Conservation (phyloP, 768 basidiomycete genomes). For the Fomitopsis pulvina region DNA sequence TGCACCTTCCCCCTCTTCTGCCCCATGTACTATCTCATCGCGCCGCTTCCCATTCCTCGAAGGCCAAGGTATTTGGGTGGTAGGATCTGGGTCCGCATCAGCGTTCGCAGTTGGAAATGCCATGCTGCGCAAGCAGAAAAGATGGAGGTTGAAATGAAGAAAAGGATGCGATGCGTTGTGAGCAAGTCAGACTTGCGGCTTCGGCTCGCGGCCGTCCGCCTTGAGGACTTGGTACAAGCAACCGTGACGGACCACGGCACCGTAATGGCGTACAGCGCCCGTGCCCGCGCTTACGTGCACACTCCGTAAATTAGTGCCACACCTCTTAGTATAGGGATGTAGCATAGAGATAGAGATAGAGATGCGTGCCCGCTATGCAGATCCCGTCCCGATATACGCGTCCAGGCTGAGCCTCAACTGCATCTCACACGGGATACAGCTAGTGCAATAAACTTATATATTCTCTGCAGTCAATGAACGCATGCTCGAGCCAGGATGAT, state of each 20-base stretch:
- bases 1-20: not conserved
- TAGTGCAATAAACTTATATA: no score
- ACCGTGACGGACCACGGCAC: not conserved
- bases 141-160: conserved; percentile 9
- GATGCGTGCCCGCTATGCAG: no score
- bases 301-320: no score
- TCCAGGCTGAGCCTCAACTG: no score
- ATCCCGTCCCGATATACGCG: no score
- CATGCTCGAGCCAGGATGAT: not conserved
- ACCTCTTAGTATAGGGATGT: no score
- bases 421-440: no score
- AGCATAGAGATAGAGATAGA: no score
- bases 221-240: conserved; percentile 1
- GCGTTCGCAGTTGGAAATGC: conserved; percentile 42
- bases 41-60: conserved; percentile 26
- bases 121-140: conserved; percentile 32
- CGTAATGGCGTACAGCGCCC: no score
- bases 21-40: conserved; percentile 4
- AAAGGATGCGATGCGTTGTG: conserved; percentile 2
- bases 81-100: conserved; percentile 65
- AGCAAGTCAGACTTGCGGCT: not conserved
- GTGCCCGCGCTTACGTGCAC: no score
- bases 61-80: conserved; percentile 77
- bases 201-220: not conserved
- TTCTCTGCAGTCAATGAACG: not conserved